phyloP scores from a whole-genome alignment of 768 basidiomycete genomes.

The Omphalotus guepiniiformis region DNA sequence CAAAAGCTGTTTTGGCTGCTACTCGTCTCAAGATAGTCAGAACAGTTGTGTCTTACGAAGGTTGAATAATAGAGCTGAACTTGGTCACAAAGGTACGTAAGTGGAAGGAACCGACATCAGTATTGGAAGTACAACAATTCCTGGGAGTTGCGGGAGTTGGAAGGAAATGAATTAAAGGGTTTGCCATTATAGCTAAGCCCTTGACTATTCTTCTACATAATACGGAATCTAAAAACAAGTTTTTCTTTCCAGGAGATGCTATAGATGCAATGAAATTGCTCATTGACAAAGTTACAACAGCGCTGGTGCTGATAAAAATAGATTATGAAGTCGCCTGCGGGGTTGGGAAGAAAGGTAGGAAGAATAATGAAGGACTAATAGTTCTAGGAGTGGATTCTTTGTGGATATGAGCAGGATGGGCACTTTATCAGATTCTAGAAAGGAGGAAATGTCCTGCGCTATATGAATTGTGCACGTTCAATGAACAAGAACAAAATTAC shows the following conservation, averaged over 20 bases:
- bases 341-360: no score
- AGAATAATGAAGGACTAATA: no score
- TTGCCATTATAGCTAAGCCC: constrained; percentile 19
- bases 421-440: no score
- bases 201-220: constrained; percentile 16
- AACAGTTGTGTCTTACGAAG: constrained; percentile 20
- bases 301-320: constrained; percentile 28
- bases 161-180: constrained; percentile 19
- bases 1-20: constrained; percentile 20
- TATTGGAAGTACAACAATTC: constrained; percentile 19
- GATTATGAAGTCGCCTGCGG: no score
- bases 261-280: constrained; percentile 20
- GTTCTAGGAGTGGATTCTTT: no score
- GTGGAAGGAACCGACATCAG: constrained; percentile 15
- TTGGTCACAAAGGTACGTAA: no score
- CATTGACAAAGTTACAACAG: constrained; percentile 14
- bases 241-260: constrained; percentile 20
- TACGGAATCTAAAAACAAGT: constrained; percentile 12
- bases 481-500: no score
- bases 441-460: no score
- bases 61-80: no score
- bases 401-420: no score
- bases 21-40: constrained; percentile 25
- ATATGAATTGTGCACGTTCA: no score
- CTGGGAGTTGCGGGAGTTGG: constrained; percentile 19